A percentile compares a stretch with the other conserved stretches of the same genome.
Evolutionary conservation across 1,284 basidiomycete species (phyloP).

Genomic region (Leccinum variabile): DNA sequence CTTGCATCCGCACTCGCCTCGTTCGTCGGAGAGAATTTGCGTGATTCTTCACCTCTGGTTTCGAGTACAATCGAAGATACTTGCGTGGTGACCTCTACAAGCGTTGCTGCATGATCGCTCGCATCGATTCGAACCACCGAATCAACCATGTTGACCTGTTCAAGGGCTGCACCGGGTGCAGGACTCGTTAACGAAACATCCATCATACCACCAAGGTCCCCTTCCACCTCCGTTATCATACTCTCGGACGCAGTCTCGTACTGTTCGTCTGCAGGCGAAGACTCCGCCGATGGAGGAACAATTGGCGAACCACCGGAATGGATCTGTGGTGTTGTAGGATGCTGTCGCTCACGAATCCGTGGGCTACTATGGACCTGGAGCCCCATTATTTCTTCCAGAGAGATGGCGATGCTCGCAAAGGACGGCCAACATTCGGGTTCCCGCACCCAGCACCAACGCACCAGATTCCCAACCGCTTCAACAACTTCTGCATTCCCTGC

Average conservation of each 20-base stretch:
- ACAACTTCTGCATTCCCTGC: constrained; percentile 25
- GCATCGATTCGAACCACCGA: not conserved
- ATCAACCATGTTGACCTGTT: not conserved
- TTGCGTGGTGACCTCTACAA: constrained; percentile 14
- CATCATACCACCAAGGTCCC: constrained; percentile 14
- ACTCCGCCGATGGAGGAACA: constrained; percentile 12
- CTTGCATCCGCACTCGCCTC: constrained; percentile 44
- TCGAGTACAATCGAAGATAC: constrained; percentile 25
- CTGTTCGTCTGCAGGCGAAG: constrained; percentile 27
- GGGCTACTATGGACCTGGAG: not conserved
- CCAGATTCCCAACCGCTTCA: constrained; percentile 37
- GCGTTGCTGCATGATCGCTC: not conserved
- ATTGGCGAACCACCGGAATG: not conserved
- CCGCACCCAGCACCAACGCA: constrained; percentile 51
- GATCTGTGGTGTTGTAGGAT: constrained; percentile 10
- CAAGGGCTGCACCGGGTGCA: not conserved
- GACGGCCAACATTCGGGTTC: constrained; percentile 46
- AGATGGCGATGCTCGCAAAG: constrained; percentile 46
- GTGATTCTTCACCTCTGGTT: constrained; percentile 42
- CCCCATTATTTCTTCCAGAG: constrained; percentile 39
- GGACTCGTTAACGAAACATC: constrained; percentile 25
- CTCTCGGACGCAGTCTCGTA: constrained; percentile 29
- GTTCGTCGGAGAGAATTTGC: constrained; percentile 48
- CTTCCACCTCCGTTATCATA: constrained; percentile 18
- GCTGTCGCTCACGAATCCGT: not conserved